Conservation (phyloP, 495 filamentous ascomycete genomes). For the Hypoxylon perforatum region DNA sequence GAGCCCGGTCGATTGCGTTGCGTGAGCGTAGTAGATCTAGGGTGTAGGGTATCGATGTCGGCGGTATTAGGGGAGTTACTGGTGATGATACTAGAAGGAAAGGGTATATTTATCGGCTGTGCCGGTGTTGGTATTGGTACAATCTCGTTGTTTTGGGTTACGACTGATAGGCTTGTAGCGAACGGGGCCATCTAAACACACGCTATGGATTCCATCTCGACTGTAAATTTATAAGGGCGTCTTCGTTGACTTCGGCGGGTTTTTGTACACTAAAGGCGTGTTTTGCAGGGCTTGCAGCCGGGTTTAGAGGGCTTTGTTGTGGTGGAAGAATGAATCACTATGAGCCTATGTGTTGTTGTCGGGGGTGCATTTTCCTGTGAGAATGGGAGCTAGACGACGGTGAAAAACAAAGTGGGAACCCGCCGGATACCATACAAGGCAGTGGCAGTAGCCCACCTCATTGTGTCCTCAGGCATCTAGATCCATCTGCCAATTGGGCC, state of each 20-base stretch:
- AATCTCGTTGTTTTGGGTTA: slow-evolving; percentile 22
- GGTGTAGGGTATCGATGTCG: slow-evolving; percentile 19
- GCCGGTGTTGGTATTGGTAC: slow-evolving; percentile 13
- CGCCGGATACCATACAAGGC: slow-evolving; percentile 24
- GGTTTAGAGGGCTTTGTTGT: slow-evolving; percentile 13
- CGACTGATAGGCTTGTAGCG: slow-evolving; percentile 30
- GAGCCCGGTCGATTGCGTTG: slow-evolving; percentile 5
- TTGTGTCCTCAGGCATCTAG: slow-evolving; percentile 33
- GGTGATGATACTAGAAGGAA: slow-evolving; percentile 24
- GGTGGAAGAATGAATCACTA: slow-evolving; percentile 18
- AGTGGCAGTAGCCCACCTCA: slow-evolving; percentile 4
- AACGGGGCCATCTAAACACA: slow-evolving; percentile 51
- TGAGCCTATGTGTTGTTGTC: slow-evolving; percentile 8
- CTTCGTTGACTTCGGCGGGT: slow-evolving; percentile 30
- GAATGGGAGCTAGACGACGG: slow-evolving; percentile 19
- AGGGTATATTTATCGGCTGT: not conserved
- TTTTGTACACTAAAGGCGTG: slow-evolving; percentile 18
- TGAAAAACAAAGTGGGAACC: slow-evolving; percentile 39
- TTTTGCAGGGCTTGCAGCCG: no score
- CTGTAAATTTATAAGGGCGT: slow-evolving; percentile 13
- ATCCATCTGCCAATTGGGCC: not conserved
- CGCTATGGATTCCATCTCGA: slow-evolving; percentile 41
- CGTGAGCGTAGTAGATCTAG: slow-evolving; percentile 18
- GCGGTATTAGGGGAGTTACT: slow-evolving; percentile 43
- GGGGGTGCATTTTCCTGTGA: slow-evolving; percentile 11